Evolutionary conservation across 2,329 filamentous ascomycete genomes (phyloP).

Genomic region (Phialemonium atrogriseum): DNA sequence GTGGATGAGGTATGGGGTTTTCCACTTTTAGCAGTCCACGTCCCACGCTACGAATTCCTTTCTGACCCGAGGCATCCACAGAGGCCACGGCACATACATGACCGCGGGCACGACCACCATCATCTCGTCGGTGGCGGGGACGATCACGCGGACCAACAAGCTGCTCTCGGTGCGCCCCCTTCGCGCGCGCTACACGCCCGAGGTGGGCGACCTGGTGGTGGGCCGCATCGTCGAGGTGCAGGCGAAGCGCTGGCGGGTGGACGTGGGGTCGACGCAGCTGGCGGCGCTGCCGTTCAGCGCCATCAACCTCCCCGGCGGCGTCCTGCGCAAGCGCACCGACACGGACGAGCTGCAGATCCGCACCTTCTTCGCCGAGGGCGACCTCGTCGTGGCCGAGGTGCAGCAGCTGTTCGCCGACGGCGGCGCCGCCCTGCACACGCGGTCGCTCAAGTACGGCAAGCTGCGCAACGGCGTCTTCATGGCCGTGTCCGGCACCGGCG

Average conservation of each 20-base stretch:
- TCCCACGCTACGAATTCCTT: conserved; percentile 2
- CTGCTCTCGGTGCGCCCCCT: conserved; percentile 85
- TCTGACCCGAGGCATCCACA: conserved; percentile 22
- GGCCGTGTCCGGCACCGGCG: conserved; percentile 70
- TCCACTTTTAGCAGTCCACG: not conserved
- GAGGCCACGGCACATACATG: conserved; percentile 88
- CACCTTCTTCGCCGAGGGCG: conserved; percentile 93
- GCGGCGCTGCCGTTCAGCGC: conserved; percentile 77
- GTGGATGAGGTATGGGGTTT: conserved; percentile 69
- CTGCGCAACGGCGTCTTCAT: conserved; percentile 88
- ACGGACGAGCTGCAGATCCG: conserved; percentile 96
- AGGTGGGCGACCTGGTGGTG: conserved; percentile 92
- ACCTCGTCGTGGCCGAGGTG: conserved; percentile 89
- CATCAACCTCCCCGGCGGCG: conserved; percentile 93
- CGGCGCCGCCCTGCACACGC: conserved; percentile 79
- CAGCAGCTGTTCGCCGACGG: conserved; percentile 84
- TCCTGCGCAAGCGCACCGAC: conserved; percentile 81
- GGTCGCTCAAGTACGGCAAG: conserved; percentile 89
- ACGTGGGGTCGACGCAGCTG: conserved; percentile 80
- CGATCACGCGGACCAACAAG: conserved; percentile 90
- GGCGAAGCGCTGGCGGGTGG: conserved; percentile 85
- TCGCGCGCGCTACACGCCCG: conserved; percentile 86
- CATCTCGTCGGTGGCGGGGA: conserved; percentile 83
- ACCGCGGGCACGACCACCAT: conserved; percentile 58
- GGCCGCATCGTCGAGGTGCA: conserved; percentile 95